Evolutionary conservation across 1,284 basidiomycete genomes (phyloP).

Genomic region (Taiwanofungus camphoratus): DNA sequence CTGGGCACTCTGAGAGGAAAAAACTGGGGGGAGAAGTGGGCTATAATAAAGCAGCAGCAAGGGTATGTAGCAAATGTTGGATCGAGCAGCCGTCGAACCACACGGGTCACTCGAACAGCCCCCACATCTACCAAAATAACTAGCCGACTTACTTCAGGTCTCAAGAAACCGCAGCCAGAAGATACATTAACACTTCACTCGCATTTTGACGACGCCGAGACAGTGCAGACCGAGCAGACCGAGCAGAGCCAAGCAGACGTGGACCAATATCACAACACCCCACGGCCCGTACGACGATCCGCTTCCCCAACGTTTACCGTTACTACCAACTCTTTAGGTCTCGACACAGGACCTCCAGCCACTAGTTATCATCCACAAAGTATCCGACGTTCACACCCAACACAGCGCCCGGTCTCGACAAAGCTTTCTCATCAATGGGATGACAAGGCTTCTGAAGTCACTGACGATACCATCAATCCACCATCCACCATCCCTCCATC

Average conservation of each 20-base stretch:
- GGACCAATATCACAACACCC: conserved; percentile 20
- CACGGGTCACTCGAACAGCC: conserved; percentile 14
- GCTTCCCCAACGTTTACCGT: conserved; percentile 17
- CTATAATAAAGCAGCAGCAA: conserved; percentile 53
- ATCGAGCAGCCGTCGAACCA: conserved; percentile 14
- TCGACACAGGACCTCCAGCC: conserved; percentile 23
- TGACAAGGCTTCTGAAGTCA: conserved; percentile 32
- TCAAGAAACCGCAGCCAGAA: conserved; percentile 20
- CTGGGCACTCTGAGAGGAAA: conserved; percentile 69
- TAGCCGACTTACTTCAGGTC: conserved; percentile 16
- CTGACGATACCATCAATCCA: conserved; percentile 28
- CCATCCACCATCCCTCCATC: conserved; percentile 47
- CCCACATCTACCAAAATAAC: conserved; percentile 16
- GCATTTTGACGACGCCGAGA: conserved; percentile 33
- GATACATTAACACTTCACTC: conserved; percentile 43
- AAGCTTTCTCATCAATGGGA: conserved; percentile 30
- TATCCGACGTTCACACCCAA: conserved; percentile 12
- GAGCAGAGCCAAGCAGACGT: conserved; percentile 13
- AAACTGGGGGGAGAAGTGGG: conserved; percentile 77
- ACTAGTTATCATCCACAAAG: conserved; percentile 5
- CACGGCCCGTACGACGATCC: conserved; percentile 19
- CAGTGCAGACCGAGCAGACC: conserved; percentile 20
- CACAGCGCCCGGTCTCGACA: conserved; percentile 14
- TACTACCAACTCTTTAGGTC: conserved; percentile 27
- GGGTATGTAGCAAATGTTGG: conserved; percentile 27